Evolutionary conservation across 1,139 yeast species (phyloP), one percentile per base, ranked within the genome.

Genomic region (Saccharomyces pastorianus): DNA sequence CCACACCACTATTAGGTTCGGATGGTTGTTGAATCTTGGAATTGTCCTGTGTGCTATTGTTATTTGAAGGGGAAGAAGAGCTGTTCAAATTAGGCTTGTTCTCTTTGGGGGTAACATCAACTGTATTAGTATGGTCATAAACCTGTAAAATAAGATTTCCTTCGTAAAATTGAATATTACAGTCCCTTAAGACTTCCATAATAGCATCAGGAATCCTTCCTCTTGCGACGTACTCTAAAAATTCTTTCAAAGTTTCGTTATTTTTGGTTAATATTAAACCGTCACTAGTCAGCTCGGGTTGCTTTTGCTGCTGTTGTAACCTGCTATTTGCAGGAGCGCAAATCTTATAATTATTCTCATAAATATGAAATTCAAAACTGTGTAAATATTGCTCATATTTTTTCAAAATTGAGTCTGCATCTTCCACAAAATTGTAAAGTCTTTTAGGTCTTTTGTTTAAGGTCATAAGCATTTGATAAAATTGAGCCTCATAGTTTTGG

Each of bases 171-270:
- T 82, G 80, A 31, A 91, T 81, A 14, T 91, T 85, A 49, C 93
- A 88, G 67, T 91, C 98, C 63, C 88, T 83, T 55, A 91, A 77
- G 20, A 91, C 87, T 70, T 91, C 98, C 62, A 91, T 83, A 68
- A 93, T 83, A 20, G 95, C 91, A 47, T 89, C 86, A 0, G 97
- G 97, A 14, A 93, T 88, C 63, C 84, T 84, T 54, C 91, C 96
- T 56, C 81, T 74, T 17, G 91, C 83, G 8, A 91, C 87, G 66
- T 84, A 88, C 59, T 84, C 84, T 58, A 93, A 73, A 64, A 93
- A 93, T 52, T 81, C 85, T 64, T 85, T 86, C 54, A 88, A 81
- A 71, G 88, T 80, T n/a, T 90, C 87, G 55, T 88, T 86, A 62
- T 80, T 80, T 64, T 87, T 86, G 25, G 96, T 95, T 51, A 93